phyloP scores from a whole-genome alignment of 345 rosid genomes.

The Tarenaya hassleriana region DNA sequence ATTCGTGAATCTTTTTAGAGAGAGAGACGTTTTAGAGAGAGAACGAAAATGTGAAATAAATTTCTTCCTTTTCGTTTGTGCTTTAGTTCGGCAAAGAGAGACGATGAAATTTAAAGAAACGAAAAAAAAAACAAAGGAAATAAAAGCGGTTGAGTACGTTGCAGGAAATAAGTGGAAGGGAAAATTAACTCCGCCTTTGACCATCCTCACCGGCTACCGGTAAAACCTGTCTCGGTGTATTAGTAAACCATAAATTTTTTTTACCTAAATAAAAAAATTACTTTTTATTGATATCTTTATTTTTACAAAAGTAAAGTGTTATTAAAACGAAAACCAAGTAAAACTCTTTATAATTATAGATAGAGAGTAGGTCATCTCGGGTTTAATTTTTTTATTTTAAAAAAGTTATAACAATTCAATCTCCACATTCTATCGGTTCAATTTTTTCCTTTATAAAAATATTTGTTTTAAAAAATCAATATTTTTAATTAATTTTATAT shows the following conservation, averaged over 20 bases:
- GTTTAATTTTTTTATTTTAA: too few species aligned
- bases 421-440: too few species aligned
- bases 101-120: slow-evolving; percentile 11
- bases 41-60: slow-evolving; percentile 6
- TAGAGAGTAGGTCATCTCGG: too few species aligned
- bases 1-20: background rate
- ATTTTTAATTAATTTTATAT: too few species aligned
- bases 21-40: slow-evolving; percentile 22
- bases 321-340: too few species aligned
- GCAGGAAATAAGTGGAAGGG: slow-evolving; percentile 1
- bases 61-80: background rate
- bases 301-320: too few species aligned
- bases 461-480: too few species aligned
- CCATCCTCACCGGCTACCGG: slow-evolving; percentile 26
- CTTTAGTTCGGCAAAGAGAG: slow-evolving; percentile 6
- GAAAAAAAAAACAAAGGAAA: background rate
- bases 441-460: too few species aligned
- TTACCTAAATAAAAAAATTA: background rate
- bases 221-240: slow-evolving; percentile 7
- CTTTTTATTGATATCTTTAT: too few species aligned
- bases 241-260: too few species aligned
- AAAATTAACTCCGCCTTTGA: background rate
- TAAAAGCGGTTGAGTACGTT: slow-evolving; percentile 20
- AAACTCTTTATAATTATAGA: too few species aligned
- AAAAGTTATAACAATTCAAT: too few species aligned